Conservation (phyloP, 148 eudicot species). For the Tetragonia tetragonoides region DNA sequence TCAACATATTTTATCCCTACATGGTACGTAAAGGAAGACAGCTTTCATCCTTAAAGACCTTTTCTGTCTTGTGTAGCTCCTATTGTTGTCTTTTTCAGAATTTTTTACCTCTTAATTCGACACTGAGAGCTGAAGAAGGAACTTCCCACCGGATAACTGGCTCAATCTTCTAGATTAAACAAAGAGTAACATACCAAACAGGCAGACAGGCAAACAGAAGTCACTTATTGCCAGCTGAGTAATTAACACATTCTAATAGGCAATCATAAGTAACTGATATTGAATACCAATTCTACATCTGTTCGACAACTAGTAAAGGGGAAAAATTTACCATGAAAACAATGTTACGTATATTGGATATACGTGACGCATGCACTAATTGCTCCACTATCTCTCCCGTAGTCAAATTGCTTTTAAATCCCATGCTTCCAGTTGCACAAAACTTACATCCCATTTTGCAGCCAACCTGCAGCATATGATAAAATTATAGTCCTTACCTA, state of each 20-base stretch:
- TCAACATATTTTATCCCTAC: neutral
- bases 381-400: slow-evolving; percentile 96
- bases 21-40: neutral
- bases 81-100: neutral
- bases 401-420: slow-evolving; percentile 81
- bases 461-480: slow-evolving; percentile 60
- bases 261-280: neutral
- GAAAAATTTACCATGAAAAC: slow-evolving; percentile 73
- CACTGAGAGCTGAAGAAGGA: neutral
- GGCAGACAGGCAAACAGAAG: neutral
- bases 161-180: no score
- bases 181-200: neutral
- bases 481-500: slow-evolving; percentile 1
- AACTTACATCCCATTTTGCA: slow-evolving; percentile 98
- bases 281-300: neutral
- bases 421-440: slow-evolving; percentile 99
- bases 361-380: slow-evolving; percentile 81
- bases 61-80: neutral
- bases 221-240: neutral
- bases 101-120: neutral
- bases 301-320: neutral
- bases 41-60: neutral
- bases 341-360: slow-evolving; percentile 76
- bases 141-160: no score
- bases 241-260: neutral